Conservation (phyloP, 1,284 basidiomycete species). For the Apiotrichum brassicae region DNA sequence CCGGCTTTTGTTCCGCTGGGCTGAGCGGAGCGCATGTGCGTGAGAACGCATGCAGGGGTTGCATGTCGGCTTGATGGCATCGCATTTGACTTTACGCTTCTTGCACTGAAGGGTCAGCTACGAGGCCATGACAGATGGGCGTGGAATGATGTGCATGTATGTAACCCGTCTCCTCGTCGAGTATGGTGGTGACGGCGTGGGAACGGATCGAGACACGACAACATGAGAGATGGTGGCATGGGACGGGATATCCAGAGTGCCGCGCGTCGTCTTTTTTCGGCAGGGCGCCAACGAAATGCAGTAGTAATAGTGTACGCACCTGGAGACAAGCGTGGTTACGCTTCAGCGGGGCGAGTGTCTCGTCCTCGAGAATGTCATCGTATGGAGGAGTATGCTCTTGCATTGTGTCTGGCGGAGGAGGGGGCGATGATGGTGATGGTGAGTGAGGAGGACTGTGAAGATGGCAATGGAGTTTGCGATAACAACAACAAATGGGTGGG, state of each 20-base stretch:
- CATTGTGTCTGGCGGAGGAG: conserved; percentile 6
- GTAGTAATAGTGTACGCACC: no score
- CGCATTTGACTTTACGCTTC: conserved; percentile 43
- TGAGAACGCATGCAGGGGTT: conserved; percentile 41
- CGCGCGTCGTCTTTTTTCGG: no score
- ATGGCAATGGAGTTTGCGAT: neutral
- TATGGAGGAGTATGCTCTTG: conserved; percentile 17
- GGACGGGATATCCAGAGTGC: no score
- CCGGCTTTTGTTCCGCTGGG: conserved; percentile 30
- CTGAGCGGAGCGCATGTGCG: conserved; percentile 38
- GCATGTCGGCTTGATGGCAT: conserved; percentile 36
- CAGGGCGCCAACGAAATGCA: no score
- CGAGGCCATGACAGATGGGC: neutral
- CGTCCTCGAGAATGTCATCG: conserved; percentile 34
- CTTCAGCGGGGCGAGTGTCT: conserved; percentile 39
- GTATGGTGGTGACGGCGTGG: neutral
- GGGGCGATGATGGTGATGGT: neutral
- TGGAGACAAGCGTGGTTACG: conserved; percentile 41
- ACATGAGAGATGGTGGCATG: no score
- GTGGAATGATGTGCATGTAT: no score
- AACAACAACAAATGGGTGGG: no score
- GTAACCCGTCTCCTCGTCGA: neutral
- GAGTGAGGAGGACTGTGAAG: neutral
- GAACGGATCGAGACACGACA: neutral
- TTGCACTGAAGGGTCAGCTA: conserved; percentile 29